Percentiles rank a stretch among this genome's conserved stretches.
These are phyloP conservation scores for Triangularia setosa DNA, from an alignment of 2,329 filamentous ascomycete species.

Conservation along the genomic window DNA sequence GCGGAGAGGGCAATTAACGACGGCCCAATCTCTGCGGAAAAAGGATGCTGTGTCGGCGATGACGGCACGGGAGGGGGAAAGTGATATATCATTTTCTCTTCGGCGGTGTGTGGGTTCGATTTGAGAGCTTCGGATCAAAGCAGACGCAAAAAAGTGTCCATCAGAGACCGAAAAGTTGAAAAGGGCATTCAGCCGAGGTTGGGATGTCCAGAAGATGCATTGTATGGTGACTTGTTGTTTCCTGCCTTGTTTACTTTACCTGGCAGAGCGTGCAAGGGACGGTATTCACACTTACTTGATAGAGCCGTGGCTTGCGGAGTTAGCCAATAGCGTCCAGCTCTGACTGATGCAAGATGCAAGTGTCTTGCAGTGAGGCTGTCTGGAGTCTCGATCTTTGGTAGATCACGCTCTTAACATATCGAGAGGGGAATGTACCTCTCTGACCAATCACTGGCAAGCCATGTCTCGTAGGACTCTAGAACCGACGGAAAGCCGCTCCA, in stretches of 20 bases:
- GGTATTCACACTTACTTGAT: not conserved
- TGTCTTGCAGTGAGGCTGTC: not conserved
- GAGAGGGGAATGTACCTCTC: not conserved
- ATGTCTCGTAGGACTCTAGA: not conserved
- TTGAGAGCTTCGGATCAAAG: not conserved
- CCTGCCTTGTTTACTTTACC: not conserved
- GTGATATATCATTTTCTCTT: not conserved
- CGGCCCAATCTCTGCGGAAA: not conserved
- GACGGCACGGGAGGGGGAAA: not conserved
- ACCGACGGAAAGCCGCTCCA: not conserved
- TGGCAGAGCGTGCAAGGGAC: not conserved
- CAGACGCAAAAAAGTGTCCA: not conserved
- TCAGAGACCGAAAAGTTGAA: not conserved
- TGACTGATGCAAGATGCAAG: not conserved
- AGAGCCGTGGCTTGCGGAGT: not conserved
- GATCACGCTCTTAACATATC: not conserved
- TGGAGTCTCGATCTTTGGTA: not conserved
- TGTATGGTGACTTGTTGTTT: not conserved
- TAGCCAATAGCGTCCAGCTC: not conserved
- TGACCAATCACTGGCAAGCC: not conserved
- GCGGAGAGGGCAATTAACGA: not conserved
- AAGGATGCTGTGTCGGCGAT: not conserved
- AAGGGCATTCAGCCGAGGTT: not conserved
- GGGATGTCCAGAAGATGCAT: not conserved
- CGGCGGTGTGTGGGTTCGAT: not conserved